A percentile compares a stretch with the other conserved stretches of the same genome.
Conservation (phyloP, 768 basidiomycete species). For the Tricholoma hemisulphureum region DNA sequence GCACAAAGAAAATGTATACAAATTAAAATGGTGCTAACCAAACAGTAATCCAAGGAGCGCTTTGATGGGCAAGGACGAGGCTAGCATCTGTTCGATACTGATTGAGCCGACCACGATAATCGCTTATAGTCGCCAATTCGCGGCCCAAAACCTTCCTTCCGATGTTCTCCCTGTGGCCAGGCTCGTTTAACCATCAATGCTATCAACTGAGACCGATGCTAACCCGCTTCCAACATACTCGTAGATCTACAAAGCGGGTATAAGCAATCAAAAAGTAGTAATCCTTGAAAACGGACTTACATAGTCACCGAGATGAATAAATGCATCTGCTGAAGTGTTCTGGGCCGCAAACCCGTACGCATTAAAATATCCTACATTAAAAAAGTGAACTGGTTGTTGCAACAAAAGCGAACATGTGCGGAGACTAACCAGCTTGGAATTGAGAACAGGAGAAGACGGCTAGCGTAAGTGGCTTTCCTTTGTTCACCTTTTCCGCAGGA, state of each 20-base stretch:
- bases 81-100: constrained; percentile 54
- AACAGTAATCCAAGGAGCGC: constrained; percentile 56
- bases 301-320: constrained; percentile 60
- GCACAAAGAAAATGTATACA: not conserved
- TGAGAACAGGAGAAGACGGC: constrained; percentile 61
- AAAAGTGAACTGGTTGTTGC: not conserved
- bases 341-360: constrained; percentile 57
- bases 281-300: constrained; percentile 27
- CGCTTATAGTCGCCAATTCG: constrained; percentile 55
- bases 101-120: constrained; percentile 50
- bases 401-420: not conserved
- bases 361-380: constrained; percentile 54
- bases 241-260: constrained; percentile 38
- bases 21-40: constrained; percentile 37
- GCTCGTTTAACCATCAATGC: not conserved
- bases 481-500: constrained; percentile 45
- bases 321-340: constrained; percentile 51
- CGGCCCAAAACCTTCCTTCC: constrained; percentile 50
- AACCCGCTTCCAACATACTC: constrained; percentile 43
- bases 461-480: constrained; percentile 51
- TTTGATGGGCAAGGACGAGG: constrained; percentile 47
- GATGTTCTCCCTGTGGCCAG: constrained; percentile 38
- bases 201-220: not conserved
- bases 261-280: not conserved
- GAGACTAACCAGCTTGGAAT: constrained; percentile 43